Evolutionary conservation across 139 green algal genomes (phyloP), one percentile per base, ranked within the genome.

Genomic region (Picochlorum sp.): DNA sequence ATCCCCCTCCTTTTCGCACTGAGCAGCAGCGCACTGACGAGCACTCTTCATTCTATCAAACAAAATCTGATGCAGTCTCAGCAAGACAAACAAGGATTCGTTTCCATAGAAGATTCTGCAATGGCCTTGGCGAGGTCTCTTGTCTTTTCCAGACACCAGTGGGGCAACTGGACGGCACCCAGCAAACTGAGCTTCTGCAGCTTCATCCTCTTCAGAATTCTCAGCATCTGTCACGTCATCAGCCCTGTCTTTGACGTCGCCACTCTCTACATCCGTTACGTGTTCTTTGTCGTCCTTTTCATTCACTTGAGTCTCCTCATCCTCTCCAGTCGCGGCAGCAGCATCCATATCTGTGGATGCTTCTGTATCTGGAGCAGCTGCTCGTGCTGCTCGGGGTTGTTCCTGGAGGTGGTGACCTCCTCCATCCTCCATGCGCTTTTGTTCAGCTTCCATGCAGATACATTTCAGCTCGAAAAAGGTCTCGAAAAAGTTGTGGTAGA

Each of bases 11-110:
- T 18, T 30, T 45, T 45, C 56, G 14, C 57, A 71, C 15, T 57
- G n/a, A 18, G 57, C 70, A 44, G 58, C 49, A 41, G 65, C 63
- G 55, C 73, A 79, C 47, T 66, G 47, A 26, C 68, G 59, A 10
- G 76, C 71, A 20, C 58, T 32, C 20, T 45, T 32, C 44, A 95
- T 72, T 16, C 84, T 83, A 49, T 98, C 87, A 63, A 92, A 97
- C 32, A 98, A 80, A 64, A 85, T 79, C 21, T 85, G 73, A 57
- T 90, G 80, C n/a, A 88, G 69, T 8, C 91, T 80, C 65, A 95
- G 86, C 63, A 98, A 89, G 20, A 96, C 66, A 76, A 95, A 99
- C 56, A 96, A 83, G 61, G 72, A 63, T 60, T 98, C 94, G 62
- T 96, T 93, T 63, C 83, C 87, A 65, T 95, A 98, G 47, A 92